phyloP scores from a whole-genome alignment of 495 filamentous ascomycete species.

The Daldinia grandis region DNA sequence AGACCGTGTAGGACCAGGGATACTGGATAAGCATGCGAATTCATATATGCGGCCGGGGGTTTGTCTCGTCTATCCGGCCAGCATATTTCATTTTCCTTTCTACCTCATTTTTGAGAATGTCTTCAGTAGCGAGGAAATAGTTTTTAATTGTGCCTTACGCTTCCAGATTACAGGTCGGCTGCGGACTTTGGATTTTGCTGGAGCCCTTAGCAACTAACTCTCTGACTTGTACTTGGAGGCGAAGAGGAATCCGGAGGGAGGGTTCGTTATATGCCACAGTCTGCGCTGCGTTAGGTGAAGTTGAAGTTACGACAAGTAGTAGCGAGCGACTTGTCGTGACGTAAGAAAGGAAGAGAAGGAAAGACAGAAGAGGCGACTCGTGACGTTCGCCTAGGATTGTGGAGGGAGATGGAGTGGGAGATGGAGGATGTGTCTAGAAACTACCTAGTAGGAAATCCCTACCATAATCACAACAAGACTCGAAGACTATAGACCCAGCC shows the following conservation, averaged over 20 bases:
- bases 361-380: constrained; percentile 11
- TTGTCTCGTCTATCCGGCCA: constrained; percentile 24
- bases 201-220: constrained; percentile 13
- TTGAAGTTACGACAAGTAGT: constrained; percentile 20
- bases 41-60: constrained; percentile 18
- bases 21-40: constrained; percentile 39
- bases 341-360: constrained; percentile 5
- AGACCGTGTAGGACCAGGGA: constrained; percentile 32
- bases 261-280: constrained; percentile 8
- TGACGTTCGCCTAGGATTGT: not conserved
- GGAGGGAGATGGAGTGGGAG: not conserved
- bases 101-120: constrained; percentile 38
- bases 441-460: constrained; percentile 38
- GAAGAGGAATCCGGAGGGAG: constrained; percentile 8
- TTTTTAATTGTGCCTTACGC: constrained; percentile 31
- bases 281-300: constrained; percentile 20
- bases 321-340: constrained; percentile 14
- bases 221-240: constrained; percentile 19
- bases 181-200: constrained; percentile 36
- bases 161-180: constrained; percentile 29
- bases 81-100: constrained; percentile 39
- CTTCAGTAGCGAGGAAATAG: constrained; percentile 37
- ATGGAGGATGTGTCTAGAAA: constrained; percentile 30
- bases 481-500: constrained; percentile 13
- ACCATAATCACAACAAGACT: constrained; percentile 39